Evolutionary conservation across 139 green algal genomes (phyloP).

Genomic region (Tetradesmus lagerheimii): DNA sequence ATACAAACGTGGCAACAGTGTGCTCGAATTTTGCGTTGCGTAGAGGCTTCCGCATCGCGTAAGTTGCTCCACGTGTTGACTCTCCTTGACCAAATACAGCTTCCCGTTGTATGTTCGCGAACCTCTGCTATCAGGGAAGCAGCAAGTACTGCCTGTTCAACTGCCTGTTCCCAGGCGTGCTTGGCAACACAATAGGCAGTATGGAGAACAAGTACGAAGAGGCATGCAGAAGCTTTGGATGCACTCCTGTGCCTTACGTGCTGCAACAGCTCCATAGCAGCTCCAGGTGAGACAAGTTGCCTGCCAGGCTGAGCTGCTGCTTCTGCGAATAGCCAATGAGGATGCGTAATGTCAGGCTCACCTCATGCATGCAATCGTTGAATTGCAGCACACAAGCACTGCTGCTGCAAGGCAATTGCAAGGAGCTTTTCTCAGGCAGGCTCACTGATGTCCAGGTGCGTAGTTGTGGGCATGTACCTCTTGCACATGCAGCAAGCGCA

Average conservation of each 20-base stretch:
- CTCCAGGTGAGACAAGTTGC: neutral
- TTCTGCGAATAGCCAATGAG: neutral
- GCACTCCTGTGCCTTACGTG: neutral
- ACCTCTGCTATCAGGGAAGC: no score
- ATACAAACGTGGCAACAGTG: no score
- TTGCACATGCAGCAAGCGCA: no score
- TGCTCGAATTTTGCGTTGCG: no score
- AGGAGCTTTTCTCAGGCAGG: conserved; percentile 9
- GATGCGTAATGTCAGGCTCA: neutral
- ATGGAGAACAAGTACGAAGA: neutral
- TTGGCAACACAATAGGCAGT: no score
- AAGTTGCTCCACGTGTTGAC: no score
- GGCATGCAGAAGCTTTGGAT: neutral
- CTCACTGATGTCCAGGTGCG: conserved; percentile 16
- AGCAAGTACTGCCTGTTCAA: neutral
- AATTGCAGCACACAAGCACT: neutral
- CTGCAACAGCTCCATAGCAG: neutral
- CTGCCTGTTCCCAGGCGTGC: neutral
- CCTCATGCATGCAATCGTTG: neutral
- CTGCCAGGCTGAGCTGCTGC: neutral
- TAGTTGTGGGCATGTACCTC: neutral
- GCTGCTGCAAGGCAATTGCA: neutral
- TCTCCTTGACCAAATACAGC: no score
- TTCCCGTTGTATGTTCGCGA: no score
- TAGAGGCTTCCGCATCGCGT: no score